Evolutionary conservation across 2,329 filamentous ascomycete species (phyloP), one percentile per base, ranked within the genome.

Genomic region (Lasiodiplodia gonubiensis): DNA sequence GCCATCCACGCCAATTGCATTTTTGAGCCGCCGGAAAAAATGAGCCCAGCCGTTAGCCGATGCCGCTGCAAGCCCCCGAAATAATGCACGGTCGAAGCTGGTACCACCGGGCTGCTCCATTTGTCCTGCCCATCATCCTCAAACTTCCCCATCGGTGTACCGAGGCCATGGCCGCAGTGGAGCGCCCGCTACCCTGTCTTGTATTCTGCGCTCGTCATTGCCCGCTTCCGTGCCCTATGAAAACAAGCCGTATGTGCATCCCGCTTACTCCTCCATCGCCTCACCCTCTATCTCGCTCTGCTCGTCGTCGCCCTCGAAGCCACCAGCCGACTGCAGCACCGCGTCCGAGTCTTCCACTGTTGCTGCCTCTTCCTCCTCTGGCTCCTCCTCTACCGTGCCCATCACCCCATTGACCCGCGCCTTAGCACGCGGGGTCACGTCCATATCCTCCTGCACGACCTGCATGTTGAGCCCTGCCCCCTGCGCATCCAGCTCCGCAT

Each of bases 261-360:
- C 35, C 68, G 65, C 74, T 59, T 70, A 71, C 52, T 75, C 74
- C 68, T 74, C 69, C 77, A 78, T 78, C 51, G 76, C 73, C 42
- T 76, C 71, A 61, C 73, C 67, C 49, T 72, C 46, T 4, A 33
- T 72, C 55, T 68, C 70, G 37, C 71, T 71, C 68, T 70, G 42
- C 67, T 73, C 74, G 27, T 71, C 71, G 27, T 76, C 75, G 14
- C 70, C 73, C 55, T 73, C 74, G 65, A 71, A 74, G 18, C 61
- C 70, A 42, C 71, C 71, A 21, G 69, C 70, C n/a, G 64, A 59
- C 53, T 61, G 66, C 57, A 54, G 55, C 57, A 63, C 57, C 37
- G 48, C 66, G n/a, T 63, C 66, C 14, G 49, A 63, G 48, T 67
- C 66, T 33, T 59, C 64, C 12, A 63, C 25, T 4, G 57, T n/a